Base-by-base conservation (phyloP, 2,329 filamentous ascomycete species). In the Hymenoscyphus albidus region DNA sequence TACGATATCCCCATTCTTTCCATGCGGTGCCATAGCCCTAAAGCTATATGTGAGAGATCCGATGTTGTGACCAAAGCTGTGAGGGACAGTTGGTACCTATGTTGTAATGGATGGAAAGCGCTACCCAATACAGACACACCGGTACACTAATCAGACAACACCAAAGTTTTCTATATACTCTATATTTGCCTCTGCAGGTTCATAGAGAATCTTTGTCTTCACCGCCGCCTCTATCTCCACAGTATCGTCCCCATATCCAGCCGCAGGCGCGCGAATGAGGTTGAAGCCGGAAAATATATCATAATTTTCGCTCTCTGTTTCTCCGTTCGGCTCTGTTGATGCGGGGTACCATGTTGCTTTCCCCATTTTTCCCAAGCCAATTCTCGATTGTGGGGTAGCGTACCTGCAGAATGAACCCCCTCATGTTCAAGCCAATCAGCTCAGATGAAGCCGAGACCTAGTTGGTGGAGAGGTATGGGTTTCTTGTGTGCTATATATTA, bases 221-320 rank as follows among this genome's bases (percentile, higher is more conserved):
- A 16, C 18, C 44, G 44, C 7, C n/a, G 6, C 22, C 44, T 22
- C 44, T 51, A 12, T 10, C 44, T 12, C 22, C 18, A 22, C 18
- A 51, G 10, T 22, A n/a, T 51, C 44, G 44, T 51, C 18, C 22
- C 44, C 44, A 51, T 51, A 18, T 18, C 54, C 32, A 38, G 27
- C 62, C 32, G 32, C 54, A 57, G 35, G 54, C 54, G 54, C 54
- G 54, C 54, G 27, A 57, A 57, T 57, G 54, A 51, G 4, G 18
- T 16, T 51, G 44, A 7, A 51, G 44, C 14, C 44, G 54, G 54
- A 57, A 57, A 10, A 35, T 57, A 16, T 57, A 57, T 57, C 27
- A 27, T 32, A 16, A 38, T 57, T 35, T 57, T 57, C 16, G 27
- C 32, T 57, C 54, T 7, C 27, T 18, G 16, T 35, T 57, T 57